Evolutionary conservation across 306 rosid species (phyloP).

Genomic region (Rubus parviflorus): DNA sequence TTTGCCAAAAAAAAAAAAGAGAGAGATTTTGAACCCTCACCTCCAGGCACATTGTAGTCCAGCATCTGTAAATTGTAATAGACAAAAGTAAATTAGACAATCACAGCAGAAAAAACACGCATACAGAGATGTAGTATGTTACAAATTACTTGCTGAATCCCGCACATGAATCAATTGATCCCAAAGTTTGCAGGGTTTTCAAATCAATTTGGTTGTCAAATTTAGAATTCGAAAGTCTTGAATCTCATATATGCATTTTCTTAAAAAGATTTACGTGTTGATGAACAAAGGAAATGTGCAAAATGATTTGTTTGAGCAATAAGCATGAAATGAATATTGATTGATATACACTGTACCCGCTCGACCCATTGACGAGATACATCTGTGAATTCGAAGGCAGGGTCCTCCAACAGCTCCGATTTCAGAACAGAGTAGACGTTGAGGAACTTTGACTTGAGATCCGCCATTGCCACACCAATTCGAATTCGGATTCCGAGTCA

Average conservation of each 20-base stretch:
- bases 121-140: not conserved
- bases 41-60: constrained; percentile 97
- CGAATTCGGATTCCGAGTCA: not conserved
- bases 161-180: not conserved
- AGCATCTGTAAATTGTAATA: constrained; percentile 64
- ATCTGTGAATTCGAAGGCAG: constrained; percentile 68
- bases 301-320: no score
- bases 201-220: not conserved
- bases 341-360: constrained; percentile 23
- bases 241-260: not conserved
- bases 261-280: not conserved
- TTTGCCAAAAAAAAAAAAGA: no score
- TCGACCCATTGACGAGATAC: constrained; percentile 73
- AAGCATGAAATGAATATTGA: no score
- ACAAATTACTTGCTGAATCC: not conserved
- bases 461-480: constrained; percentile 47
- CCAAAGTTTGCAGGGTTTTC: not conserved
- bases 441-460: constrained; percentile 66
- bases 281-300: no score
- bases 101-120: constrained; percentile 5
- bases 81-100: not conserved
- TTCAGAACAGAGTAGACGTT: constrained; percentile 69
- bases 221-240: not conserved
- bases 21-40: constrained; percentile 42
- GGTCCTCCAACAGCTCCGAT: constrained; percentile 67